phyloP scores from a whole-genome alignment of 495 filamentous ascomycete genomes.

The Sphaerosporella brunnea region DNA sequence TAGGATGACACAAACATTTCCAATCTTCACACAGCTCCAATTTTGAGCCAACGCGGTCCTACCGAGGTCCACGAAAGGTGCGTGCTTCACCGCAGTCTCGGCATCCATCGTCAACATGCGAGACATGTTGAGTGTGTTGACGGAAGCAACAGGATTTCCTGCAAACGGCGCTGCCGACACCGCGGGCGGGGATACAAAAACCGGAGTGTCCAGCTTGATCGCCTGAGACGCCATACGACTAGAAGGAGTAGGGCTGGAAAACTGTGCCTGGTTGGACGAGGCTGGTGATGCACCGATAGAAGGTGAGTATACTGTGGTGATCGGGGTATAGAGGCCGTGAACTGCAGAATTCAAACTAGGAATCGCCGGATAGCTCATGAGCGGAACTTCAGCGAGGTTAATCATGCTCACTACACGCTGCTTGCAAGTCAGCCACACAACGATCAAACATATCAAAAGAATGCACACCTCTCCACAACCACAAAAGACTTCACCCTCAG shows the following conservation, averaged over 20 bases:
- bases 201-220: neutral
- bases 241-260: conserved; percentile 3
- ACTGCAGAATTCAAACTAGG: neutral
- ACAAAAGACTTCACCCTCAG: conserved; percentile 18
- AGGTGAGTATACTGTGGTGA: neutral
- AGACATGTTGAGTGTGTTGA: conserved; percentile 9
- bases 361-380: conserved; percentile 1
- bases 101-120: conserved; percentile 24
- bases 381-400: neutral
- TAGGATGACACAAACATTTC: conserved; percentile 16
- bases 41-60: conserved; percentile 23
- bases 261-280: conserved; percentile 1
- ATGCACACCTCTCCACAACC: conserved; percentile 22
- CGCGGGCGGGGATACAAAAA: neutral
- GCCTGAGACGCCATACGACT: neutral
- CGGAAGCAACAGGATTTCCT: conserved; percentile 7
- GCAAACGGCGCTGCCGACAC: neutral
- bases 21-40: conserved; percentile 25
- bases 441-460: neutral
- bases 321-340: neutral
- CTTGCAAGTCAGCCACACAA: conserved; percentile 1
- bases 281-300: conserved; percentile 1
- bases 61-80: conserved; percentile 24
- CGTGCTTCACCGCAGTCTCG: conserved; percentile 25
- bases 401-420: conserved; percentile 21